phyloP scores from a whole-genome alignment of 345 rosid species.

The Hevea brasiliensis region DNA sequence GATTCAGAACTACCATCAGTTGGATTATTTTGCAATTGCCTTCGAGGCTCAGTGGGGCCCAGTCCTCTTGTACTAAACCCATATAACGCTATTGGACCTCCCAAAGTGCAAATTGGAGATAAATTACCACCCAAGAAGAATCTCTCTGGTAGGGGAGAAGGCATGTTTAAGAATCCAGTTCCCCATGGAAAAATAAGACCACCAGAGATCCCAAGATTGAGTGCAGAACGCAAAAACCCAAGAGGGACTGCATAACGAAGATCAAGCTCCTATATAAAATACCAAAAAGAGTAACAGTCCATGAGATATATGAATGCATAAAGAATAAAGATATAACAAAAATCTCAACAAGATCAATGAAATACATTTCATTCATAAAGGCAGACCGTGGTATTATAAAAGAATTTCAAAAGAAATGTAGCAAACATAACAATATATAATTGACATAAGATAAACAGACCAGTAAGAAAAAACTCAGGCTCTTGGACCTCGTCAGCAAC shows the following conservation, averaged over 20 bases:
- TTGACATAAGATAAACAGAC: not conserved
- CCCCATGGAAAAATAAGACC: slow-evolving; percentile 85
- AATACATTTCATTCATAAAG: not conserved
- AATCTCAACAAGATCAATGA: not conserved
- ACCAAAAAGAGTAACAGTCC: not conserved
- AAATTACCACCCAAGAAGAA: slow-evolving; percentile 89
- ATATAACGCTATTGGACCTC: slow-evolving; percentile 82
- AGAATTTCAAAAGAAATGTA: not conserved
- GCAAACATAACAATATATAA: not conserved
- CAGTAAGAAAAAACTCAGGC: not conserved
- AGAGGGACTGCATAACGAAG: slow-evolving; percentile 80
- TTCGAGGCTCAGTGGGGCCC: slow-evolving; percentile 78
- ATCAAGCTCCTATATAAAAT: slow-evolving; percentile 66
- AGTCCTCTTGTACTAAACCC: slow-evolving; percentile 81
- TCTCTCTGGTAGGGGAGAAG: slow-evolving; percentile 78
- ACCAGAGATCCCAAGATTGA: slow-evolving; percentile 73
- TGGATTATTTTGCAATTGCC: slow-evolving; percentile 39
- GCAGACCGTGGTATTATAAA: not conserved
- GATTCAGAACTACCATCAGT: slow-evolving; percentile 36
- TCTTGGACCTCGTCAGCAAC: too few relatives aligned
- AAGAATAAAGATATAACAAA: not conserved
- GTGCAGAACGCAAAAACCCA: slow-evolving; percentile 67
- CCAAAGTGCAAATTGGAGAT: slow-evolving; percentile 73
- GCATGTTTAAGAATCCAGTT: slow-evolving; percentile 47
- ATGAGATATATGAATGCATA: not conserved